phyloP scores from a whole-genome alignment of 1,284 basidiomycete genomes.

The Cryptococcus sp. region DNA sequence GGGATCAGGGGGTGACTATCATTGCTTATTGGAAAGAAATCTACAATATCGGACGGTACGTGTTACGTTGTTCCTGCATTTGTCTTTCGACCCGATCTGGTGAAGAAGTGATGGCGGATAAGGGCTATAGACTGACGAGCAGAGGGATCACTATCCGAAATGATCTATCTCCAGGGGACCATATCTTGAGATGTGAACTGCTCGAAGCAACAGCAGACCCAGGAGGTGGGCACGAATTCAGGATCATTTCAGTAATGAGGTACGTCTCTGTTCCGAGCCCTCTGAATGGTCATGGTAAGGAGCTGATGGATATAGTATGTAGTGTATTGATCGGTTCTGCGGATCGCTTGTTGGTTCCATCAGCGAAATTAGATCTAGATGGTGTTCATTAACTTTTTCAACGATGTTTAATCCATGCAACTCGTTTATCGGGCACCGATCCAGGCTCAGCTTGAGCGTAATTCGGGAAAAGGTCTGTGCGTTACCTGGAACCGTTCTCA shows the following conservation, averaged over 20 bases:
- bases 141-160: constrained; percentile 24
- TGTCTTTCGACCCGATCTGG: neutral
- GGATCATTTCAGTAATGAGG: constrained; percentile 43
- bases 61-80: neutral
- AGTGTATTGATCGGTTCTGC: too few relatives aligned
- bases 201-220: constrained; percentile 34
- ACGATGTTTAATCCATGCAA: too few relatives aligned
- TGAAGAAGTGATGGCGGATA: neutral
- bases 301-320: too few relatives aligned
- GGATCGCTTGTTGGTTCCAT: too few relatives aligned
- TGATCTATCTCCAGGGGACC: constrained; percentile 26
- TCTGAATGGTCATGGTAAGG: too few relatives aligned
- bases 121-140: neutral
- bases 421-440: too few relatives aligned
- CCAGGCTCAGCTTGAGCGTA: too few relatives aligned
- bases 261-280: constrained; percentile 6
- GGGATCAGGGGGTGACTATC: constrained; percentile 11
- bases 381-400: too few relatives aligned
- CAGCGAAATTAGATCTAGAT: too few relatives aligned
- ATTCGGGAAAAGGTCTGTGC: too few relatives aligned
- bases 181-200: constrained; percentile 36
- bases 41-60: constrained; percentile 31
- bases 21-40: constrained; percentile 36
- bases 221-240: constrained; percentile 35
- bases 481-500: too few relatives aligned